Conservation (phyloP, 805 yeast genomes). For the Kazachstania martiniae region DNA sequence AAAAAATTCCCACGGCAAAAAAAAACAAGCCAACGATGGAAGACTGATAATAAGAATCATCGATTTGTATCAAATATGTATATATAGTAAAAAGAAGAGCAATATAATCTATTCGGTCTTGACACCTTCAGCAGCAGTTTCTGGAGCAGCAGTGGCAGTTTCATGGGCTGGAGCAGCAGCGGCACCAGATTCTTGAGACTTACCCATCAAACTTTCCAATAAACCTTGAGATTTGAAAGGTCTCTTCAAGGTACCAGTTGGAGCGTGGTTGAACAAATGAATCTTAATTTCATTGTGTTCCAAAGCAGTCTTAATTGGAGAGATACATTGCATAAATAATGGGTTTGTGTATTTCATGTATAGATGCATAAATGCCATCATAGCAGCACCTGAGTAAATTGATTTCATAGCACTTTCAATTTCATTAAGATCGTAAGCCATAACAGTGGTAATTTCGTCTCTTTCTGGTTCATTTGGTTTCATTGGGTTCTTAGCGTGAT, state of each 20-base stretch:
- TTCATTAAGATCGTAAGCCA: slow-evolving; percentile 87
- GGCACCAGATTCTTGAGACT: slow-evolving; percentile 1
- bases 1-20: not conserved
- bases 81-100: not conserved
- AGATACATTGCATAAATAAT: slow-evolving; percentile 82
- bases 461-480: slow-evolving; percentile 69
- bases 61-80: not conserved
- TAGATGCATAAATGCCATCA: slow-evolving; percentile 97
- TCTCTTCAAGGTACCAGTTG: slow-evolving; percentile 86
- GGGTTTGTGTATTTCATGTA: slow-evolving; percentile 98
- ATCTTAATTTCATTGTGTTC: slow-evolving; percentile 87
- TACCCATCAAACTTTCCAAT: slow-evolving; percentile 39
- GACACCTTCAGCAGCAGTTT: slow-evolving; percentile 5
- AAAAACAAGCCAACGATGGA: not conserved
- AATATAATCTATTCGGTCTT: slow-evolving; percentile 3
- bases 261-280: slow-evolving; percentile 74
- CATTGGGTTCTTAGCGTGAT: slow-evolving; percentile 73
- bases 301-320: slow-evolving; percentile 80
- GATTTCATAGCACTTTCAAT: slow-evolving; percentile 70
- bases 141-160: not conserved
- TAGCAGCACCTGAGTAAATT: slow-evolving; percentile 79
- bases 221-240: slow-evolving; percentile 87
- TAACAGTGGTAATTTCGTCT: slow-evolving; percentile 84
- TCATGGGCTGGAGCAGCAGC: not conserved
- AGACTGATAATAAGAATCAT: not conserved